phyloP scores from a whole-genome alignment of 139 green algal genomes.

The Chlamydomonas sphaeroides region DNA sequence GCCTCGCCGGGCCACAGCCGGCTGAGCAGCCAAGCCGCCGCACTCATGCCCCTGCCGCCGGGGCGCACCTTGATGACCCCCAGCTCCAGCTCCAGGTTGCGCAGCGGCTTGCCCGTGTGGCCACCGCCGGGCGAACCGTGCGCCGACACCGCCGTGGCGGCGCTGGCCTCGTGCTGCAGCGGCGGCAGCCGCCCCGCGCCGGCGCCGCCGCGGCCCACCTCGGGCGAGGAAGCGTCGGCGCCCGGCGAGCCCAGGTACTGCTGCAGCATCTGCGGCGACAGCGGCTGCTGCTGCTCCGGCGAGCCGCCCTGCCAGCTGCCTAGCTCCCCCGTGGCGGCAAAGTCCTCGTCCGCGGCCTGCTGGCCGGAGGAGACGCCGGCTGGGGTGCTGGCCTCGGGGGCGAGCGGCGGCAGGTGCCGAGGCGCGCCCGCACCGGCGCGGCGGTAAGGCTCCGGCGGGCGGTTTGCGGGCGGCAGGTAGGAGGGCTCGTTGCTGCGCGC shows the following conservation, averaged over 20 bases:
- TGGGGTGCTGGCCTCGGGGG: not conserved
- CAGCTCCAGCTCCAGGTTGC: constrained; percentile 58
- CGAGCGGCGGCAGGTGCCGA: constrained; percentile 7
- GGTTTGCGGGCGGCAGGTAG: not conserved
- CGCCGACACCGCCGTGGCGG: no score
- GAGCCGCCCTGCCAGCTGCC: no score
- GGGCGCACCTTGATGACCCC: constrained; percentile 49
- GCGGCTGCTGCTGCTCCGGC: not conserved
- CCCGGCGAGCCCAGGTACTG: not conserved
- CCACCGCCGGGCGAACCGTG: not conserved
- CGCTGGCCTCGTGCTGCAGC: not conserved
- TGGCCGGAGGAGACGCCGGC: no score
- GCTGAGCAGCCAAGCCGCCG: not conserved
- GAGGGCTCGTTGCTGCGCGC: not conserved
- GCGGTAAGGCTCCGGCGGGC: constrained; percentile 33
- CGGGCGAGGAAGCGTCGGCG: not conserved
- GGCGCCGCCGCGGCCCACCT: not conserved
- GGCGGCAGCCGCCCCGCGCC: constrained; percentile 23
- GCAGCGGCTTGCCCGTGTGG: constrained; percentile 29
- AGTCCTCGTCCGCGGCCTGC: no score
- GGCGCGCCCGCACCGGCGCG: no score
- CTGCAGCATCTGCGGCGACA: not conserved
- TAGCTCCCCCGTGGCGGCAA: no score
- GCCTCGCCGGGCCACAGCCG: no score
- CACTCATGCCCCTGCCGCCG: not conserved